phyloP scores from a whole-genome alignment of 768 basidiomycete genomes.

The Panellus pusillus region DNA sequence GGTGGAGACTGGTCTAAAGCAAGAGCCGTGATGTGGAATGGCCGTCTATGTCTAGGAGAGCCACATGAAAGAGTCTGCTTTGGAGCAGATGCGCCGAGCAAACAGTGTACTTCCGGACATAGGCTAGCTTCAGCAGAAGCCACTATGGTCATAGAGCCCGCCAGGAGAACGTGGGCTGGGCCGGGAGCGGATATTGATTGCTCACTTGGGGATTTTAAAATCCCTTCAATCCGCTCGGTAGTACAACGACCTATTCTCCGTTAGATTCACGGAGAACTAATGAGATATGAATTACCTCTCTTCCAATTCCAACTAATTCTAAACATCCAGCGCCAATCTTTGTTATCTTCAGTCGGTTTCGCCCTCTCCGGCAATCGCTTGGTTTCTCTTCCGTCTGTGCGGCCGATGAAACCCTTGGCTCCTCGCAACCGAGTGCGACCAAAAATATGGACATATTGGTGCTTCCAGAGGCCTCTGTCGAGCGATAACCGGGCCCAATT shows the following conservation, averaged over 20 bases:
- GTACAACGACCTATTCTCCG: slow-evolving; percentile 59
- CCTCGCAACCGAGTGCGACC: slow-evolving; percentile 71
- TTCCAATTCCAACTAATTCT: slow-evolving; percentile 82
- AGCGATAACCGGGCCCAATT: slow-evolving; percentile 67
- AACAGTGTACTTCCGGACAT: slow-evolving; percentile 34
- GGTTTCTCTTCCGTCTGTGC: slow-evolving; percentile 57
- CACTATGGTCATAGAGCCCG: slow-evolving; percentile 59
- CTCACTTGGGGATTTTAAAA: slow-evolving; percentile 6
- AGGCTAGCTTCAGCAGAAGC: slow-evolving; percentile 46
- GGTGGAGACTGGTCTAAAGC: slow-evolving; percentile 77
- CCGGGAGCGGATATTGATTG: slow-evolving; percentile 12
- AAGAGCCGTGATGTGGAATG: slow-evolving; percentile 57
- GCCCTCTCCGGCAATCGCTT: slow-evolving; percentile 59
- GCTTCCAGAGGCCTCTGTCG: slow-evolving; percentile 76
- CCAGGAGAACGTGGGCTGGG: slow-evolving; percentile 51
- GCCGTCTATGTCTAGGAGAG: slow-evolving; percentile 32
- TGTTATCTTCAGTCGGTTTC: slow-evolving; percentile 4
- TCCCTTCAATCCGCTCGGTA: slow-evolving; percentile 38
- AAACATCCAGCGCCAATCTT: slow-evolving; percentile 26
- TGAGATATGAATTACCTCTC: slow-evolving; percentile 50
- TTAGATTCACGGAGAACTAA: neutral
- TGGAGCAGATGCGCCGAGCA: slow-evolving; percentile 35
- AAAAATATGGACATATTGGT: slow-evolving; percentile 61
- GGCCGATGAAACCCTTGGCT: slow-evolving; percentile 57
- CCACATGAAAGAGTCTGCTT: slow-evolving; percentile 44